Evolutionary conservation across 441 rosid species (phyloP), one percentile per base, ranked within the genome.

Genomic region (Pelargonium exstipulatum): DNA sequence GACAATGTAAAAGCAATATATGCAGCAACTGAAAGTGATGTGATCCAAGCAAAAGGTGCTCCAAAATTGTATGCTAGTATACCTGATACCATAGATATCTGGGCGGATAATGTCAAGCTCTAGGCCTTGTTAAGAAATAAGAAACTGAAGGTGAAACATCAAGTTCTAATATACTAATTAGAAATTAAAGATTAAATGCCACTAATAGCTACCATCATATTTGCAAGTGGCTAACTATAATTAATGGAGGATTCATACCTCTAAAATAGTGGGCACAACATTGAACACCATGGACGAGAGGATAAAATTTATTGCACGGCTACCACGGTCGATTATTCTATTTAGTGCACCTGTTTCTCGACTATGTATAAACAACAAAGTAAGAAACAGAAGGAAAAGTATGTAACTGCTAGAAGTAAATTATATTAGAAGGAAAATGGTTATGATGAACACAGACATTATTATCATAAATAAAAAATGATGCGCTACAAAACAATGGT

Each of bases 21-120:
- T 67, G 90, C 90, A 71, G 84, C 87, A 62, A 89, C 97, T 2
- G 97, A 91, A 69, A 90, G 86, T 5, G 84, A 90, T 17, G 96
- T 91, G 70, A 90, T 88, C 86, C 85, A 85, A 0, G 90, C 95
- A 74, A 90, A 95, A 66, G 86, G 85, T 65, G 90, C 84, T 76
- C 99, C 97, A 67, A 81, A 95, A n/a, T 90, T 87, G 86, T 91
- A 91, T 24, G 96, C 96, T 78, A 94, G 77, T 74, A 94, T 90
- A 61, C 91, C 89, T 35, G 97, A 78, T 66, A 95, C 96, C 96
- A 91, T 83, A 57, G 91, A 77, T 79, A 95, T 87, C 96, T 88
- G 86, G 76, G 89, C 83, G 74, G 74, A 70, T 76, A 80, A 81
- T 74, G 71, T 85, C 72, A 86, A 81, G 73, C 73, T 62, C 77